These are phyloP conservation scores for Daldinia sp. DNA, from an alignment of 2,329 filamentous ascomycete species.

Conservation along the genomic window DNA sequence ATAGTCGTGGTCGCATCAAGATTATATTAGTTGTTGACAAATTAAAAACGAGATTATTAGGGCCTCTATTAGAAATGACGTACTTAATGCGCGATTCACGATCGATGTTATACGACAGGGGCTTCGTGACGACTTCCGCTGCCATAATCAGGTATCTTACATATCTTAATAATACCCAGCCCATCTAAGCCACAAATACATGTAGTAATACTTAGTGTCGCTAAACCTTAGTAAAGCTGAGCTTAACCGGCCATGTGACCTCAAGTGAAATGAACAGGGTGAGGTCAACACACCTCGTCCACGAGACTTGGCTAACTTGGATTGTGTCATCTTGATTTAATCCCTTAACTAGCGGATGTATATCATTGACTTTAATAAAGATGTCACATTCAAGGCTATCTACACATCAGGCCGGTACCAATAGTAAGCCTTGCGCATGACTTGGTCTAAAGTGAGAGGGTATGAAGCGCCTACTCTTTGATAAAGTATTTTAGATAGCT, in stretches of 20 bases:
- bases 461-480: too few relatives aligned
- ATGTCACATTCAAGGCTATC: too few relatives aligned
- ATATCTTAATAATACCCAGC: not conserved
- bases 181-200: conserved; percentile 1
- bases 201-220: not conserved
- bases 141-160: not conserved
- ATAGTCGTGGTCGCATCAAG: too few relatives aligned
- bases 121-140: not conserved
- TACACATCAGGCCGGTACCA: too few relatives aligned
- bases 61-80: conserved; percentile 3
- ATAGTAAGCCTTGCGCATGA: too few relatives aligned
- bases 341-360: not conserved
- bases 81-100: not conserved
- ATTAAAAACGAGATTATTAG: not conserved
- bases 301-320: conserved; percentile 10
- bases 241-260: conserved; percentile 21
- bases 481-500: too few relatives aligned
- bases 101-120: not conserved
- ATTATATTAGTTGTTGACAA: not conserved
- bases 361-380: too few relatives aligned
- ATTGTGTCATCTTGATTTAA: conserved; percentile 28
- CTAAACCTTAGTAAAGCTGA: conserved; percentile 4
- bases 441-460: too few relatives aligned
- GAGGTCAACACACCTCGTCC: conserved; percentile 33
- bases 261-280: conserved; percentile 8